Evolutionary conservation across 208 protist genomes (phyloP).

Genomic region (Endotrypanum monterogeii): DNA sequence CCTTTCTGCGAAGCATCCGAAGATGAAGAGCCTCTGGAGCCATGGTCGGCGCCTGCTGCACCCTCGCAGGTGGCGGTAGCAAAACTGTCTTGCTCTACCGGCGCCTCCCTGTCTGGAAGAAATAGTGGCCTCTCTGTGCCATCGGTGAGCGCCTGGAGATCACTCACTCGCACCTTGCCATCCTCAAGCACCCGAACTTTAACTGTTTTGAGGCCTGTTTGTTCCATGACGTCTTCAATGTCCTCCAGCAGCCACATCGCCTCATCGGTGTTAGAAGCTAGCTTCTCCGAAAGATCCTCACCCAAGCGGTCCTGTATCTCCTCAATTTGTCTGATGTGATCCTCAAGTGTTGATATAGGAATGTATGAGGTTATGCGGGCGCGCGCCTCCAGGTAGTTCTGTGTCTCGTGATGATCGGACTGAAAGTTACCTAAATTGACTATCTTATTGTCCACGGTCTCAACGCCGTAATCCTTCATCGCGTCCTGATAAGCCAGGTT

Average conservation of each 20-base stretch:
- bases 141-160: constrained; percentile 59
- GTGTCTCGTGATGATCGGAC: constrained; percentile 63
- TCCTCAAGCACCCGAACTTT: constrained; percentile 69
- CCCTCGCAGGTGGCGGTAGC: not conserved
- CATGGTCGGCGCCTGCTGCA: not conserved
- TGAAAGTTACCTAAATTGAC: constrained; percentile 88
- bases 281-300: constrained; percentile 58
- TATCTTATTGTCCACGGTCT: constrained; percentile 83
- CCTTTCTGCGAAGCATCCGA: not conserved
- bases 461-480: constrained; percentile 89
- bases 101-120: constrained; percentile 27
- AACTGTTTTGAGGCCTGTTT: constrained; percentile 76
- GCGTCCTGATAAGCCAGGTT: constrained; percentile 85
- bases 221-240: constrained; percentile 86
- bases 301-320: constrained; percentile 69
- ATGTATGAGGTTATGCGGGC: constrained; percentile 75
- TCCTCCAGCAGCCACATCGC: constrained; percentile 86
- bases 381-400: constrained; percentile 80
- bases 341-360: constrained; percentile 79
- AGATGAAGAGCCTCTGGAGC: not conserved
- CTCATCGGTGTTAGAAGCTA: constrained; percentile 70
- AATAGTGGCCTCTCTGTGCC: constrained; percentile 74
- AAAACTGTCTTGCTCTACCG: not conserved
- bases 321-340: constrained; percentile 82
- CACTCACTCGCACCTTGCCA: constrained; percentile 54